A percentile compares a stretch with the other conserved stretches of the same genome.
These are phyloP conservation scores for Lanmaoa rubissima DNA, from an alignment of 768 basidiomycete genomes.

Conservation along the genomic window DNA sequence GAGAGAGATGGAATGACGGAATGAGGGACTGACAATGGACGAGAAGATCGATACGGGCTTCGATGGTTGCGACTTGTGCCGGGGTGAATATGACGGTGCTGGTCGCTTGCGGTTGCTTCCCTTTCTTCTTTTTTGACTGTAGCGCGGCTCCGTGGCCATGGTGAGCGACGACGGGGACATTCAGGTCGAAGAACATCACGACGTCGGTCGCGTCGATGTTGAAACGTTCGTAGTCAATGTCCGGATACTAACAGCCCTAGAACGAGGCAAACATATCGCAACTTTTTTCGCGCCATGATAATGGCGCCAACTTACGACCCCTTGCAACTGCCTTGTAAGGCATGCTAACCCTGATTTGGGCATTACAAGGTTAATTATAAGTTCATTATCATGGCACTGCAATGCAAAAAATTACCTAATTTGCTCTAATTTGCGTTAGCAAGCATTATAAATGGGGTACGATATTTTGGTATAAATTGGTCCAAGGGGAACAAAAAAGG, in stretches of 20 bases:
- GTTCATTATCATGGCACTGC: no score
- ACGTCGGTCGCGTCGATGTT: not conserved
- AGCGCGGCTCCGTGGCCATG: constrained; percentile 9
- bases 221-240: not conserved
- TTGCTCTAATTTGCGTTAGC: no score
- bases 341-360: no score
- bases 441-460: no score
- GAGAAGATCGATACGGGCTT: constrained; percentile 65
- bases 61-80: constrained; percentile 56
- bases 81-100: constrained; percentile 43
- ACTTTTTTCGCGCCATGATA: no score
- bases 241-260: not conserved
- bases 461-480: no score
- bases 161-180: constrained; percentile 47
- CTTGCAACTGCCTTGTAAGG: no score
- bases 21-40: constrained; percentile 58
- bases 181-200: constrained; percentile 66
- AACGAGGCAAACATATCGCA: no score
- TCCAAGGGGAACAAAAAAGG: no score
- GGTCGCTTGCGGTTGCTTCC: constrained; percentile 36
- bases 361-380: no score
- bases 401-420: no score
- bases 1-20: not conserved
- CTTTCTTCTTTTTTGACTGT: constrained; percentile 31
- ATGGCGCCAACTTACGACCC: no score